phyloP scores from a whole-genome alignment of 2,329 filamentous ascomycete species.

The Trematosphaeria pertusa region DNA sequence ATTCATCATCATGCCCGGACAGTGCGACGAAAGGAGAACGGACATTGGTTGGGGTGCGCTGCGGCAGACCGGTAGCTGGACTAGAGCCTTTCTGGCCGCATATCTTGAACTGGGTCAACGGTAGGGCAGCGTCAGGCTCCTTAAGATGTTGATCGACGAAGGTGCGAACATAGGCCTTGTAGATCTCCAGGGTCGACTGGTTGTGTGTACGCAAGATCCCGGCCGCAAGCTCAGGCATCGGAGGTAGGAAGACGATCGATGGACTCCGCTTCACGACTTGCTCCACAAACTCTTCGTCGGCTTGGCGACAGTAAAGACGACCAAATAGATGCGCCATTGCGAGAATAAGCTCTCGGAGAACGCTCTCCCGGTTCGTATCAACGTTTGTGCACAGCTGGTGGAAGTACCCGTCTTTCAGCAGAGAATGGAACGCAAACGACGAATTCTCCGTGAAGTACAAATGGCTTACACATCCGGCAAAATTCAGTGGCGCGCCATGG shows the following conservation, averaged over 20 bases:
- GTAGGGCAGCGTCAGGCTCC: slow-evolving; percentile 62
- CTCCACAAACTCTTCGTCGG: slow-evolving; percentile 56
- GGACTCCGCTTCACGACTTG: slow-evolving; percentile 63
- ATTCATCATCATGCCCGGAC: slow-evolving; percentile 71
- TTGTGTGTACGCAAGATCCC: slow-evolving; percentile 69
- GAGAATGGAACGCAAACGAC: slow-evolving; percentile 77
- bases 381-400: slow-evolving; percentile 67
- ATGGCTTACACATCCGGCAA: slow-evolving; percentile 73
- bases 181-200: slow-evolving; percentile 68
- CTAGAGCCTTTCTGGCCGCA: slow-evolving; percentile 43
- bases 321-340: slow-evolving; percentile 76
- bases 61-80: slow-evolving; percentile 12
- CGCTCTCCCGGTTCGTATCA: slow-evolving; percentile 55
- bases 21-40: slow-evolving; percentile 75
- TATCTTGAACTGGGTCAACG: slow-evolving; percentile 62
- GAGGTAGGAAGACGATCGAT: slow-evolving; percentile 70
- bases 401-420: slow-evolving; percentile 76
- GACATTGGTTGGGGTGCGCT: slow-evolving; percentile 54
- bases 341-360: slow-evolving; percentile 68
- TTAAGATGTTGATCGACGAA: slow-evolving; percentile 70
- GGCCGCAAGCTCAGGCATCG: slow-evolving; percentile 65
- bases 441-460: slow-evolving; percentile 80
- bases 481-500: slow-evolving; percentile 71
- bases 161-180: slow-evolving; percentile 71
- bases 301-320: slow-evolving; percentile 60